Base-by-base conservation (phyloP, 805 yeast species). In the Saccharomycopsis oosterbeekiorum region DNA sequence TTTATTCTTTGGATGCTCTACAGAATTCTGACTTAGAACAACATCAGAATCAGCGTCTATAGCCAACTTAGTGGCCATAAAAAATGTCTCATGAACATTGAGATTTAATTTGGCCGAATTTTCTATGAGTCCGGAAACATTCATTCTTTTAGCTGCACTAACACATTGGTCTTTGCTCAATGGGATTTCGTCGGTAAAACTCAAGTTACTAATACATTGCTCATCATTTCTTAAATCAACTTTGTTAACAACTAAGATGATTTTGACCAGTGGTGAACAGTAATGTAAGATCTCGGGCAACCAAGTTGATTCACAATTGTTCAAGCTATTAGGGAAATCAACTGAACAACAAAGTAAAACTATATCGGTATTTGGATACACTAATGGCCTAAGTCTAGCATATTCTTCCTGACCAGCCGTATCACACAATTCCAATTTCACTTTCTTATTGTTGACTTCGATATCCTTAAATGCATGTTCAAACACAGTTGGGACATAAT, bases 381-480 rank as follows among this genome's bases (percentile, higher is more conserved):
- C 88, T 64, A 93, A 78, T 1, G 97, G 89, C 71, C 99, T 82
- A 71, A 93, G 79, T 65, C 97, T 81, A 72, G 93, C 97, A 68
- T 93, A 94, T 75, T 93, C 99, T 75, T 94, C 98, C 77, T 94
- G 99, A 4, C 99, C 99, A 1, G 98, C 99, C 54, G 78, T 74
- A 71, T 75, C 78, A 76, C 77, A 74, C 62, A 75, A 68, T 3
- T 75, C 76, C 60, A 75, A 70, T 64, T 70, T 73, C 58, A 77
- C 79, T 60, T 72, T 73, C 53, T 73, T 71, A 53, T 69, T 69
- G 21, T 80, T 80, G 4, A 72, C 56, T 5, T 69, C 78, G 54
- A 77, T 79, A 61, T 75, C 78, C 55, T 79, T 79, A 63, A 75
- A 78, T 67, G 78, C 76, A 68, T 77, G 76, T 67, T 78, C 81